Percentiles rank a stretch among this genome's conserved stretches.
Evolutionary conservation across 192 early-diverging fungal genomes (phyloP).

Genomic region (Backusella liffmaniae): DNA sequence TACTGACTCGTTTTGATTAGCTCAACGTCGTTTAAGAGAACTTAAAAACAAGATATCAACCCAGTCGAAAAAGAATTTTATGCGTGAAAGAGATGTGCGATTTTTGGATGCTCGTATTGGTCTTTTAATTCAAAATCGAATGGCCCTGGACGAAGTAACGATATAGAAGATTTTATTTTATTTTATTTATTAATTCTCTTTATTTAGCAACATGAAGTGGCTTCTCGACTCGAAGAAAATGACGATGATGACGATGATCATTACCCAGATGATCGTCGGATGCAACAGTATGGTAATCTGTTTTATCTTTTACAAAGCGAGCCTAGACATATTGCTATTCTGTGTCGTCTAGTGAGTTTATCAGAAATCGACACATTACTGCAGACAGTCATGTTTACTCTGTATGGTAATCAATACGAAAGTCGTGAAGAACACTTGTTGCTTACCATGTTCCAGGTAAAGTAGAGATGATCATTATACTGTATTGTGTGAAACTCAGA

Average conservation of each 20-base stretch:
- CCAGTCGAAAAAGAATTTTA: constrained; percentile 94
- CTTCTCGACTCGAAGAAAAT: constrained; percentile 64
- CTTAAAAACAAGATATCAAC: constrained; percentile 85
- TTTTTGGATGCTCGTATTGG: constrained; percentile 90
- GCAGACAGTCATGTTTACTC: constrained; percentile 68
- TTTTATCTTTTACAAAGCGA: constrained; percentile 89
- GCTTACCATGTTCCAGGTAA: constrained; percentile 92
- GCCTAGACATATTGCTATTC: constrained; percentile 82
- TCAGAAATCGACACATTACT: constrained; percentile 89
- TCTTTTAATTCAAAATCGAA: constrained; percentile 88
- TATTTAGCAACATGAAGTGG: constrained; percentile 69
- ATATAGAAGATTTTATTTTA: neutral
- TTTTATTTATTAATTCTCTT: neutral
- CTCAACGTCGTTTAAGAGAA: constrained; percentile 81
- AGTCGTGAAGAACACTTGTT: constrained; percentile 92
- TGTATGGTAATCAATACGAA: constrained; percentile 96
- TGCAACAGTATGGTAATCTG: constrained; percentile 88
- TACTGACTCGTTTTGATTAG: constrained; percentile 33
- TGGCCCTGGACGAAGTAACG: constrained; percentile 81
- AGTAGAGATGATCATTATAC: neutral
- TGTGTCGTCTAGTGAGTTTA: constrained; percentile 78
- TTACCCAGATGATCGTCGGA: constrained; percentile 73
- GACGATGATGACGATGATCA: constrained; percentile 31
- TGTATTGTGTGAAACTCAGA: neutral
- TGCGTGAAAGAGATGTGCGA: constrained; percentile 88